These are phyloP conservation scores for Trichoderma gracile DNA, from an alignment of 2,329 filamentous ascomycete genomes.

Conservation along the genomic window DNA sequence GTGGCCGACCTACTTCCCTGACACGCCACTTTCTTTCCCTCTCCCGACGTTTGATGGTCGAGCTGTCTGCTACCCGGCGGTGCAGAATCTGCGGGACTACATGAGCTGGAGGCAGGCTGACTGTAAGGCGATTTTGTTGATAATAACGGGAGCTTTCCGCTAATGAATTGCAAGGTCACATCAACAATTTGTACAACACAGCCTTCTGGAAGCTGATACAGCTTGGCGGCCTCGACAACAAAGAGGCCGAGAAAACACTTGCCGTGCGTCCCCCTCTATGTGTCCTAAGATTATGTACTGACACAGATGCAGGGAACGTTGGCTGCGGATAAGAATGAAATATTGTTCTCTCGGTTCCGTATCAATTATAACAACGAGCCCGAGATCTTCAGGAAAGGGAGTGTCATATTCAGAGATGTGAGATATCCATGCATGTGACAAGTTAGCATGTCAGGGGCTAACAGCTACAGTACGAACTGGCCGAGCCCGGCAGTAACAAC, in stretches of 20 bases:
- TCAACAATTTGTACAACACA: slow-evolving; percentile 98
- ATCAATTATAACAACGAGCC: slow-evolving; percentile 98
- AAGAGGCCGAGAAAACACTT: slow-evolving; percentile 78
- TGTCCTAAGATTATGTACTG: background rate
- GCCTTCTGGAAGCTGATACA: slow-evolving; percentile 91
- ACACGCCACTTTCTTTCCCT: slow-evolving; percentile 67
- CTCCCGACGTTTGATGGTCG: slow-evolving; percentile 91
- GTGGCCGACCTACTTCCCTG: slow-evolving; percentile 76
- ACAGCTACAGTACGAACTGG: slow-evolving; percentile 64
- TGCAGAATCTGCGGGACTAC: slow-evolving; percentile 85
- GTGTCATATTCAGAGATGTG: slow-evolving; percentile 81
- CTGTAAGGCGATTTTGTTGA: slow-evolving; percentile 57
- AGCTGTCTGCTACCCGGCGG: slow-evolving; percentile 83
- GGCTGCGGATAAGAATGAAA: slow-evolving; percentile 90
- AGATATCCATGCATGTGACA: slow-evolving; percentile 31
- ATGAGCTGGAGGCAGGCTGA: slow-evolving; percentile 97
- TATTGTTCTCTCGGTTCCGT: slow-evolving; percentile 81
- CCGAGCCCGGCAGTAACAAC: slow-evolving; percentile 57
- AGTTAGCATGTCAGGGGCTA: slow-evolving; percentile 23
- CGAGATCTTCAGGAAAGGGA: slow-evolving; percentile 91
- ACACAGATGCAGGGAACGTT: slow-evolving; percentile 67
- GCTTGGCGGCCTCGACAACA: slow-evolving; percentile 70
- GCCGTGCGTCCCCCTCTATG: slow-evolving; percentile 54
- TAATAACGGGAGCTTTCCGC: background rate
- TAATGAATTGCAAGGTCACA: slow-evolving; percentile 65